Base-by-base conservation (phyloP, 768 basidiomycete genomes). In the Rhizopogon vesiculosus region DNA sequence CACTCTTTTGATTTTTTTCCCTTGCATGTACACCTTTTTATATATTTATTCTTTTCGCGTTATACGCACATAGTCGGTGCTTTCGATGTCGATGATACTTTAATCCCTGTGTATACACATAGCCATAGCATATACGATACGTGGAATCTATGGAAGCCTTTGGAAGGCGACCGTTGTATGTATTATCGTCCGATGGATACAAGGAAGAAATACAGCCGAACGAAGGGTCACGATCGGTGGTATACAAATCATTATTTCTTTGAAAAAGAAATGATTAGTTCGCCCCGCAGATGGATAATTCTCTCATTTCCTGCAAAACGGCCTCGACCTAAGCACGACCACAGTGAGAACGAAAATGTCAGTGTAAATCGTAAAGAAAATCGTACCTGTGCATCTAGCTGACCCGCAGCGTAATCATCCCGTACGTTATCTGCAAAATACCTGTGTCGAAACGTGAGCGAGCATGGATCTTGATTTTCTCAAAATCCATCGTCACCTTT, bases 391-490 rank as follows among this genome's bases (percentile, higher is more conserved):
- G 91, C 87, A 69, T 99, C 97, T 51, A 99, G 77, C 70, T 93
- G 91, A 7, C 97, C 97, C 44, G 92, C 91, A 38, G 97, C 96
- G 65, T 99, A 99, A 62, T 98, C 97, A 62, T 99, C 96, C 58
- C 95, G 81, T 41, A 96, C 91, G 59, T 76, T 86, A 48, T 97
- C 93, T 2, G 83, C 78, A 65, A 98, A 98, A 72, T 94, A 96
- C 58, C 92, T 93, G 50, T 7, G 50, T 16, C 33, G 7, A 8
- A 12, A 10, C 33, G 33, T 45, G 28, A 33, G 31, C 10, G 13
- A 51, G 19, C 18, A 12, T 15, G 22, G 42, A 33, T 19, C 33
- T 28, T 8, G 42, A 33, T 19, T 39, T 28, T 8, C 35, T 6
- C 15, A 40, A 45, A 39, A 3, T 2, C 9, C 13, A 2, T 29